phyloP scores from a whole-genome alignment of 176 grass and related monocot species.

The Raddia distichophylla region DNA sequence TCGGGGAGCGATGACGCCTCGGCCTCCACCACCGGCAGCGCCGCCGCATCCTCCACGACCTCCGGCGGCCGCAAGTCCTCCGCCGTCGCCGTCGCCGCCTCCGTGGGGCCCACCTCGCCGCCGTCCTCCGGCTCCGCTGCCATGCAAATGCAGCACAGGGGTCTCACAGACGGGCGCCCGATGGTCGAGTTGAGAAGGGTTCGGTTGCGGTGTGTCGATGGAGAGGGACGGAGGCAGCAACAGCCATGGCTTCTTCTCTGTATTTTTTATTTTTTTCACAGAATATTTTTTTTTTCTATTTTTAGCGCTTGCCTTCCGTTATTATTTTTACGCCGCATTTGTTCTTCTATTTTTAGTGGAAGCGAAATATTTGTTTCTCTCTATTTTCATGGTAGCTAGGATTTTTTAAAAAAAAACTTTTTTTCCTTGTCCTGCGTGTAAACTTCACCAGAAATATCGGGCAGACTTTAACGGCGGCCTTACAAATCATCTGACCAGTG shows the following conservation, averaged over 20 bases:
- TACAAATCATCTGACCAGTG: slow-evolving; percentile 40
- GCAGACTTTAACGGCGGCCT: background rate
- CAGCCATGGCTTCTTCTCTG: background rate
- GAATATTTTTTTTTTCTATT: background rate
- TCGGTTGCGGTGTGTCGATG: slow-evolving; percentile 18
- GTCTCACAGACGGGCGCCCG: slow-evolving; percentile 4
- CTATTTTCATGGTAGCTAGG: background rate
- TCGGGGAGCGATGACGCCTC: slow-evolving; percentile 53
- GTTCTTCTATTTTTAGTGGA: slow-evolving; percentile 34
- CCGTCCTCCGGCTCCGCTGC: background rate
- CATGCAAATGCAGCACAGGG: slow-evolving; percentile 26
- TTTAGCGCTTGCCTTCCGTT: too few species aligned
- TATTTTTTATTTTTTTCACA: too few species aligned
- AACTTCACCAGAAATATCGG: background rate
- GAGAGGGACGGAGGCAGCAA: background rate
- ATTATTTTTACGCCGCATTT: background rate
- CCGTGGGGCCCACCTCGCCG: background rate
- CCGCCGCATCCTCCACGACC: slow-evolving; percentile 6
- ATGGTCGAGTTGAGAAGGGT: background rate
- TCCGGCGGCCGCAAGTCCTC: background rate
- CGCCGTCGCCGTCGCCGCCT: background rate
- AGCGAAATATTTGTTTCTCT: background rate
- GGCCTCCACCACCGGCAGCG: slow-evolving; percentile 46
- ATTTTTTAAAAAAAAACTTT: background rate
- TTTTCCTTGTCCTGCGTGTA: background rate